A percentile compares a stretch with the other conserved stretches of the same genome.
These are phyloP conservation scores for Crataegus laevigata DNA, from an alignment of 306 rosid genomes.

Conservation along the genomic window DNA sequence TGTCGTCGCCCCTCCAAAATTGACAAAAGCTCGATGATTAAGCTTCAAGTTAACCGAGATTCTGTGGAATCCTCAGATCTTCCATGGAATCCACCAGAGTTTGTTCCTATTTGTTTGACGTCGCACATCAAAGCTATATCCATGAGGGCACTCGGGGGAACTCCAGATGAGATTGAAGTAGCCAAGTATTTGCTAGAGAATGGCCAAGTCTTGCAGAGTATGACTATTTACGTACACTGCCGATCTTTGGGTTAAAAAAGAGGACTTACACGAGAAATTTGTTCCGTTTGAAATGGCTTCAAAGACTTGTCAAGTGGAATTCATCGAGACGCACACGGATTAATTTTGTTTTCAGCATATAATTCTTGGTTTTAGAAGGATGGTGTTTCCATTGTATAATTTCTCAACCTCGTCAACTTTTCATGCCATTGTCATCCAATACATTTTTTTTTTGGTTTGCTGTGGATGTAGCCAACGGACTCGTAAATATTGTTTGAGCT, in stretches of 20 bases:
- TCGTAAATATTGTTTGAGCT: too few relatives aligned
- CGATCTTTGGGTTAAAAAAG: too few relatives aligned
- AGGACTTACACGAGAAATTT: not conserved
- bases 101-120: not conserved
- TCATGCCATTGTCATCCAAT: too few relatives aligned
- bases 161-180: not conserved
- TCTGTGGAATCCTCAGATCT: too few relatives aligned
- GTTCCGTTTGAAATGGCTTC: not conserved
- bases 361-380: too few relatives aligned
- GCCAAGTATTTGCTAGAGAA: not conserved
- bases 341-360: too few relatives aligned
- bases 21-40: not conserved
- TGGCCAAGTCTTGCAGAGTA: not conserved
- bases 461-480: too few relatives aligned
- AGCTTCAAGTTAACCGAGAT: too few relatives aligned
- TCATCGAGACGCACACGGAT: not conserved
- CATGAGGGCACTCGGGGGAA: not conserved
- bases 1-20: not conserved
- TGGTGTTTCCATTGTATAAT: too few relatives aligned
- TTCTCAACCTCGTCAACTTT: too few relatives aligned
- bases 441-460: too few relatives aligned
- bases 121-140: not conserved
- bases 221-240: not conserved
- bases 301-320: not conserved
- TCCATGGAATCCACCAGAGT: not conserved